A percentile compares a stretch with the other conserved stretches of the same genome.
These are phyloP conservation scores for Oryza punctata DNA, from an alignment of 176 grass and related monocot species.

Conservation along the genomic window DNA sequence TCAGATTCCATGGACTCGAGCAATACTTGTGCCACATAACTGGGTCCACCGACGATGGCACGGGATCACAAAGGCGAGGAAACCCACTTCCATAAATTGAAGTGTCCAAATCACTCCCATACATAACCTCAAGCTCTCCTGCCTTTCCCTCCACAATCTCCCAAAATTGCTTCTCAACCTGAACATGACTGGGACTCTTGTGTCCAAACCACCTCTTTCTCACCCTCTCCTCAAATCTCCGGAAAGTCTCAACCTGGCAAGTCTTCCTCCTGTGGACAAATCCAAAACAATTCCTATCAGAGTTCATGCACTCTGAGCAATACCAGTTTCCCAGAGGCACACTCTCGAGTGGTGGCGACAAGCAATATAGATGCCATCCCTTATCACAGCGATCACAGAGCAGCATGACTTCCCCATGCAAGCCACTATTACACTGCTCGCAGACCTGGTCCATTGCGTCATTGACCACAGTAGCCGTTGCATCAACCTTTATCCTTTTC, in stretches of 20 bases:
- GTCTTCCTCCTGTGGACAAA: slow-evolving; percentile 70
- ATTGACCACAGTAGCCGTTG: slow-evolving; percentile 7
- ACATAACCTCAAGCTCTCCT: slow-evolving; percentile 90
- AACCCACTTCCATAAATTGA: slow-evolving; percentile 92
- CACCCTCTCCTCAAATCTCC: slow-evolving; percentile 64
- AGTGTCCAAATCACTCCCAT: slow-evolving; percentile 93
- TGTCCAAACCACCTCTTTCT: slow-evolving; percentile 86
- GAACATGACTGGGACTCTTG: slow-evolving; percentile 52
- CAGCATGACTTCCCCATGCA: slow-evolving; percentile 89
- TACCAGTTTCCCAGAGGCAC: slow-evolving; percentile 89
- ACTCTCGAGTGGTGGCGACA: slow-evolving; percentile 68
- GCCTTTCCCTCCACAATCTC: slow-evolving; percentile 91
- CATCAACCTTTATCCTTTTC: slow-evolving; percentile 36
- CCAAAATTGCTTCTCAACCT: slow-evolving; percentile 93
- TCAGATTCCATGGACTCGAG: slow-evolving; percentile 86
- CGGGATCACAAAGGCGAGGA: slow-evolving; percentile 57
- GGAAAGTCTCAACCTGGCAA: slow-evolving; percentile 63
- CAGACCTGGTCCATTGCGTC: slow-evolving; percentile 82
- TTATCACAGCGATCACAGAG: slow-evolving; percentile 89
- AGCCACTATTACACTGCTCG: slow-evolving; percentile 83
- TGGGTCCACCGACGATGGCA: slow-evolving; percentile 52
- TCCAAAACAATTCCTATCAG: slow-evolving; percentile 74
- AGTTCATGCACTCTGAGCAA: slow-evolving; percentile 84
- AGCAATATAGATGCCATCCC: slow-evolving; percentile 85
- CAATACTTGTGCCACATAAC: slow-evolving; percentile 61